phyloP scores from a whole-genome alignment of 2,329 filamentous ascomycete species.

The Aspergillus candidus region DNA sequence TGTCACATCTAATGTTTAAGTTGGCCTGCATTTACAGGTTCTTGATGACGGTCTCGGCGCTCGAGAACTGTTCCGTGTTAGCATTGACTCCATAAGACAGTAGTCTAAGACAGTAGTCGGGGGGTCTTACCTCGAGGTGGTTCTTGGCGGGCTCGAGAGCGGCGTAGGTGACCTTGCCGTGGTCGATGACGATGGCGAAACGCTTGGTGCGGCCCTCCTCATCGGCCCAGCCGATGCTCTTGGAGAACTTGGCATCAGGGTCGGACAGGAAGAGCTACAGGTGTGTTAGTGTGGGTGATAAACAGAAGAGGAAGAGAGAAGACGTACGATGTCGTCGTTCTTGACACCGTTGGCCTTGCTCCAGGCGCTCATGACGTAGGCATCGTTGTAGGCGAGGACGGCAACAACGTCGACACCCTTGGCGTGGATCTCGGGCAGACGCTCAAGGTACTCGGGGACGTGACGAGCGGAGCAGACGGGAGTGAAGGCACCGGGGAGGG shows the following conservation, averaged over 20 bases:
- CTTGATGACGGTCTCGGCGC: constrained; percentile 34
- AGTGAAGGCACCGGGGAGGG: constrained; percentile 72
- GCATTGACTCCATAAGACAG: constrained; percentile 12
- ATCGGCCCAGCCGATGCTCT: constrained; percentile 68
- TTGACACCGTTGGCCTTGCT: constrained; percentile 78
- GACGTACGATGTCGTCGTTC: constrained; percentile 60
- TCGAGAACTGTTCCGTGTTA: constrained; percentile 29
- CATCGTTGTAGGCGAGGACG: constrained; percentile 78
- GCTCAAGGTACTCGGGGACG: constrained; percentile 72
- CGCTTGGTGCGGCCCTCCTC: constrained; percentile 67
- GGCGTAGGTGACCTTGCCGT: constrained; percentile 77
- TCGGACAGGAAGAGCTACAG: constrained; percentile 69
- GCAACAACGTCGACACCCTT: constrained; percentile 80
- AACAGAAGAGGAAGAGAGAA: background rate
- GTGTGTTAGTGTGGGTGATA: constrained; percentile 1
- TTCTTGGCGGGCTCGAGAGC: constrained; percentile 58
- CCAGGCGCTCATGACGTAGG: constrained; percentile 83
- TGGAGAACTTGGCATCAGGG: constrained; percentile 65
- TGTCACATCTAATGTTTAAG: constrained; percentile 9
- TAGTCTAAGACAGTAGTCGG: too few relatives aligned
- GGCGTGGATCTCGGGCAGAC: constrained; percentile 62
- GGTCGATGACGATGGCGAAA: constrained; percentile 74
- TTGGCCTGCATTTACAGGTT: constrained; percentile 27
- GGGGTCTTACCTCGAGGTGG: constrained; percentile 33
- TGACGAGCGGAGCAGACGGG: constrained; percentile 78